These are phyloP conservation scores for Ricinus communis DNA, from an alignment of 345 rosid genomes.

Conservation along the genomic window DNA sequence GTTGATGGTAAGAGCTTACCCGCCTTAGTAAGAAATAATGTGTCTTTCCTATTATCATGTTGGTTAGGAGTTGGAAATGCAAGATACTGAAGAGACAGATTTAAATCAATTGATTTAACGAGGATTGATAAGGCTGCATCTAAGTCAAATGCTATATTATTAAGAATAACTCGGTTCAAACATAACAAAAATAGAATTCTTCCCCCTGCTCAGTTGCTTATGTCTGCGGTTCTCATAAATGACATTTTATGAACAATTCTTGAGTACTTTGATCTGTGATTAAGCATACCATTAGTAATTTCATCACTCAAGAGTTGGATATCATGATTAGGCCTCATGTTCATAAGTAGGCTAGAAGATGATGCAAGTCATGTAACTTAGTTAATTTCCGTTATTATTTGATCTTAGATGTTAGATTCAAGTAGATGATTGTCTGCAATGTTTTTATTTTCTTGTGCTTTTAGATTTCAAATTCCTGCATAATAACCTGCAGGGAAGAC, in stretches of 20 bases:
- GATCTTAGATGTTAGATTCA: background rate
- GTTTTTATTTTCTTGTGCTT: slow-evolving; percentile 12
- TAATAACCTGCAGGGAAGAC: slow-evolving; percentile 76
- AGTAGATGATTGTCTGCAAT: slow-evolving; percentile 6
- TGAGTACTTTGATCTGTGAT: background rate
- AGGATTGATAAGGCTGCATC: too few species aligned
- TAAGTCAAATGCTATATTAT: too few species aligned
- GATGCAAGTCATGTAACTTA: background rate
- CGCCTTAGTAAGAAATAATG: background rate
- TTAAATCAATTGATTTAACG: too few species aligned
- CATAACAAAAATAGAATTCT: background rate
- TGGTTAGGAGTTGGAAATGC: background rate
- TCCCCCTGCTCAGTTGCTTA: slow-evolving; percentile 2
- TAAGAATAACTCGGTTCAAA: too few species aligned
- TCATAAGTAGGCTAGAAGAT: background rate
- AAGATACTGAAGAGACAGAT: too few species aligned
- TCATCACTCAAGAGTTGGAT: background rate
- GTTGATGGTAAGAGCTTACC: slow-evolving; percentile 71
- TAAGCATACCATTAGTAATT: background rate
- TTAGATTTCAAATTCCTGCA: slow-evolving; percentile 7
- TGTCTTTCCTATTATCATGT: background rate
- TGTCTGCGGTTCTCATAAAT: background rate
- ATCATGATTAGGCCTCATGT: background rate
- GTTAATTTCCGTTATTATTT: background rate
- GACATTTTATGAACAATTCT: background rate